Evolutionary conservation across 805 yeast species (phyloP), one percentile per base, ranked within the genome.

Genomic region (Dipodascus albidus): DNA sequence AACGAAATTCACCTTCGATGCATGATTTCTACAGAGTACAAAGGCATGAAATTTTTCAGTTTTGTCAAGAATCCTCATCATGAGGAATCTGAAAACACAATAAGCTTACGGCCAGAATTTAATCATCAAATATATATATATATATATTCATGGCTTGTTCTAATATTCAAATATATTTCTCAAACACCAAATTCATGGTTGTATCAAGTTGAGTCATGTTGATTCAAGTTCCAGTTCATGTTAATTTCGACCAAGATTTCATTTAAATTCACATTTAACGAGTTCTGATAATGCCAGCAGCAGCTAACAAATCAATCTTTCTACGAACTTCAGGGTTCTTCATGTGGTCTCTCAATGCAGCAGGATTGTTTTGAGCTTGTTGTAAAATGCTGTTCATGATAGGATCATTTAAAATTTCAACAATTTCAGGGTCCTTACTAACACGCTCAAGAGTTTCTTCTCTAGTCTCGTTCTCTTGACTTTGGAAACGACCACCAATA

Each of bases 321-420:
- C 82, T 83, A 65, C 82, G 80, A 51, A 93, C 86, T 57, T 82
- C 95, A 44, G 99, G 98, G 72, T 93, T 93, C 76, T 81, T 86
- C 96, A 93, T 89, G 72, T 93, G 99, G 64, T 91, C 97, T 68
- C 87, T 95, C 62, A 93, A 77, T 53, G 98, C 98, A 48, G 96
- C 96, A 51, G 99, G 99, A 67, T 93, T 86, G 56, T 81, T 87
- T 69, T 84, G 86, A 19, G 98, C 98, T 73, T 93, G 99, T 61
- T 81, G 84, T 67, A 93, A 77, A 59, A 93, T 93, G 54, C 91
- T 83, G 73, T 89, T 93, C 97, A 93, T 91, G 47, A 91, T 89
- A 11, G 97, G 96, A 67, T 90, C 96, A 68, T 85, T 88, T 71
- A 93, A 75, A 58, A 91, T 89, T 51, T 82, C 77, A 53, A 85